These are phyloP conservation scores for Solanum medicagineum DNA, from an alignment of 257 asterid genomes.

Conservation along the genomic window DNA sequence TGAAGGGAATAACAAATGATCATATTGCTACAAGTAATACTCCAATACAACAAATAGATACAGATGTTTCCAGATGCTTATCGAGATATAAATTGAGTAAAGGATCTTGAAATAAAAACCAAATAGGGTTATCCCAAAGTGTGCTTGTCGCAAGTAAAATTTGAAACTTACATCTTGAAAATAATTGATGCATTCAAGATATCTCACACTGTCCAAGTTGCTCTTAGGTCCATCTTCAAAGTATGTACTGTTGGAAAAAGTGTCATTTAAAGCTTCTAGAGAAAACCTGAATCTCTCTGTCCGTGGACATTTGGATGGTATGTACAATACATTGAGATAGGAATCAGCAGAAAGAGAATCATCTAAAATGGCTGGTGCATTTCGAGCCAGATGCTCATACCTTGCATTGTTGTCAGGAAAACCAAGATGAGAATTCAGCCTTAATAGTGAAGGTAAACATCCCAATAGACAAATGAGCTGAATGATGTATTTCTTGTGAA, in stretches of 20 bases:
- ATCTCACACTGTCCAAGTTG: constrained; percentile 86
- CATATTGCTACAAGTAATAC: background rate
- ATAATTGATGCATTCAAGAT: constrained; percentile 73
- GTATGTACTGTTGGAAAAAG: constrained; percentile 21
- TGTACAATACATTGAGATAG: constrained; percentile 84
- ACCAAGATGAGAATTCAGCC: background rate
- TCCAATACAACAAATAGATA: background rate
- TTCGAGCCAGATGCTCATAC: constrained; percentile 91
- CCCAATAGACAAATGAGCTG: background rate
- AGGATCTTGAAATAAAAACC: background rate
- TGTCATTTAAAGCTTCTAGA: constrained; percentile 49
- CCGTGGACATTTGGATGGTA: constrained; percentile 95
- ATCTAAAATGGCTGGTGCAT: constrained; percentile 92
- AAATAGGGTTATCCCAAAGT: background rate
- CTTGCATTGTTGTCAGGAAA: constrained; percentile 20
- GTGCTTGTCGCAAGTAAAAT: background rate
- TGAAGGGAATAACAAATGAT: background rate
- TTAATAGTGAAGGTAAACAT: background rate
- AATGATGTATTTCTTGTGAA: background rate
- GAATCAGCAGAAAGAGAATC: constrained; percentile 99
- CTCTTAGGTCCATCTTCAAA: constrained; percentile 80
- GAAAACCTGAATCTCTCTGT: constrained; percentile 83
- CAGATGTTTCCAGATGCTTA: background rate
- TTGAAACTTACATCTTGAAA: constrained; percentile 66
- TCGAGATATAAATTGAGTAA: background rate